Base-by-base conservation (phyloP, 192 early-diverging fungal species). In the Lobosporangium transversale region DNA sequence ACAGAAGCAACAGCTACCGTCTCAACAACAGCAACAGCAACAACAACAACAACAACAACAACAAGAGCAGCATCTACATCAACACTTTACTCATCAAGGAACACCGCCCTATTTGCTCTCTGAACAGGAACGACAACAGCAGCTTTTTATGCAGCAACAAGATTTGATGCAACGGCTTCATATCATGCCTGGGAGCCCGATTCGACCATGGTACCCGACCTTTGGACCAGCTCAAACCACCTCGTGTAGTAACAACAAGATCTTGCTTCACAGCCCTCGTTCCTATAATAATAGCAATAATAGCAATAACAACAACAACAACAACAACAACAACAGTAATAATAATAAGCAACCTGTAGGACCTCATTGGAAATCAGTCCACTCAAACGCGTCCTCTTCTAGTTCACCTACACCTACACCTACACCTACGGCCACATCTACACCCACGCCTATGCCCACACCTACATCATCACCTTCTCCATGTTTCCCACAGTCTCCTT, bases 161-260 rank as follows among this genome's bases (percentile, higher is more conserved):
- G 29, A 60, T 23, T 24, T 70, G 15, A 54, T 45, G 52, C 68
- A 70, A 29, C 47, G 48, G 17, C 57, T 64, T 6, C 62, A 69
- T 31, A 37, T 36, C 27, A 62, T 63, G 29, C 66, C 67, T 15
- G 54, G 59, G 9, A 54, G 61, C 35, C 56, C 66, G 0, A 44
- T 58, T 7, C 55, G 54, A 4, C 59, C 76, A 1, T 70, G 64
- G 76, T 66, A 60, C 27, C 56, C 70, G 14, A 66, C 64, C 0
- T 66, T 66, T 36, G 53, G 64, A 11, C 54, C 45, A 0, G 54
- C 64, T 18, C 21, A 33, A 7, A 55, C 64, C 8, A 47, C 64
- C 6, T n/a, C 64, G 21, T 66, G 53, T 40, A 57, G 53, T 20
- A 24, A 66, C 26, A 55, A 33, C 45, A 66, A 53, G 2, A 57